Evolutionary conservation across 768 basidiomycete species (phyloP), one percentile per base, ranked within the genome.

Genomic region (Cystofilobasidium bisporidii): DNA sequence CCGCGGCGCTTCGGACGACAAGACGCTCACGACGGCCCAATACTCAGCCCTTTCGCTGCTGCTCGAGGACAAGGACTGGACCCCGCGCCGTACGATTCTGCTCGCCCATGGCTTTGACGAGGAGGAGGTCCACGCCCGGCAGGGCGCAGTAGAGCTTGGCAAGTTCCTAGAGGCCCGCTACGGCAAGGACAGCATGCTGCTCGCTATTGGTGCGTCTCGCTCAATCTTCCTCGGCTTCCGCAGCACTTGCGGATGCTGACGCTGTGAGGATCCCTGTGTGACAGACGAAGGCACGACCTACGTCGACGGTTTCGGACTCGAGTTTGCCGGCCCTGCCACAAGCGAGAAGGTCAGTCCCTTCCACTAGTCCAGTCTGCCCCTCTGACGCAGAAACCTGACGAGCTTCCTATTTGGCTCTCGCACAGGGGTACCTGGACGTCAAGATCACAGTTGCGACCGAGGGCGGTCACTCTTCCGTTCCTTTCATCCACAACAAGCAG

Each of bases 391-490:
- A n/a, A n/a, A n/a, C n/a, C n/a, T n/a, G n/a, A n/a, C n/a, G n/a
- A n/a, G n/a, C n/a, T n/a, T n/a, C n/a, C n/a, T n/a, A n/a, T n/a
- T n/a, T n/a, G n/a, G n/a, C n/a, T n/a, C n/a, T n/a, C n/a, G n/a
- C n/a, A n/a, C 36, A 36, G 36, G 75, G 76, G 18, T 76, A 75
- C 60, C 60, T 75, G 62, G 75, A 76, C 62, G 71, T 76, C 43
- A 45, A 71, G 70, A 73, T 76, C 55, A 70, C 74, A 20, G 72
- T 76, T 32, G 74, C 73, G 10, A 76, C 76, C 32, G 66, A 71
- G 41, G 76, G 76, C 20, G 76, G 76, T 68, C 76, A 76, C 70
- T 75, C 74, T 10, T 74, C 73, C 15, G 73, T 74, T 10, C 76
- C 76, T 17, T 48, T 48, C 76, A 73, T 28, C 53, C 63, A 20